phyloP scores from a whole-genome alignment of 139 green algal species.

The Picochlorum sp. region DNA sequence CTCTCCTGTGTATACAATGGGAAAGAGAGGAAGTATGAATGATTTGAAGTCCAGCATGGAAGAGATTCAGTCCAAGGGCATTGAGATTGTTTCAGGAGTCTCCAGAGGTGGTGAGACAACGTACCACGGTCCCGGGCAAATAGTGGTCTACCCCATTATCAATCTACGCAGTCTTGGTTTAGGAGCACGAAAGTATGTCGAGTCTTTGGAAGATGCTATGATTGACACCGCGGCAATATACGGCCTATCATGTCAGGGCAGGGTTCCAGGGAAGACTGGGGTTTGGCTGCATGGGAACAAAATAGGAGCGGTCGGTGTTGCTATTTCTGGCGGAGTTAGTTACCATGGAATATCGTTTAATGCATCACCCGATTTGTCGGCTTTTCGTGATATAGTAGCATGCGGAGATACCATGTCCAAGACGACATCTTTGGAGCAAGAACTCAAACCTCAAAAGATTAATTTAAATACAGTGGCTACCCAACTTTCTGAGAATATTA shows the following conservation, averaged over 20 bases:
- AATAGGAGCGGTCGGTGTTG: slow-evolving; percentile 83
- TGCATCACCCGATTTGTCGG: slow-evolving; percentile 55
- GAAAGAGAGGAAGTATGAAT: slow-evolving; percentile 56
- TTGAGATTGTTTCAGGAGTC: slow-evolving; percentile 7
- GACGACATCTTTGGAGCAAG: slow-evolving; percentile 32
- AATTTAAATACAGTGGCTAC: not conserved
- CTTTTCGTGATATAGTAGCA: slow-evolving; percentile 70
- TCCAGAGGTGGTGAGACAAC: slow-evolving; percentile 77
- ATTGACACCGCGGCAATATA: slow-evolving; percentile 43
- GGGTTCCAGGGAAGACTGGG: slow-evolving; percentile 53
- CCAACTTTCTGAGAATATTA: not conserved
- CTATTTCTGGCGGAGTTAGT: slow-evolving; percentile 72
- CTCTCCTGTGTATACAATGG: slow-evolving; percentile 67
- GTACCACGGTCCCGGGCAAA: slow-evolving; percentile 84
- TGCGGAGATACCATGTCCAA: slow-evolving; percentile 51
- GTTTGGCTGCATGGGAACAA: slow-evolving; percentile 86
- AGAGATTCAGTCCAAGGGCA: not conserved
- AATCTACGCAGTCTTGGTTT: slow-evolving; percentile 50
- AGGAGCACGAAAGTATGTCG: slow-evolving; percentile 77
- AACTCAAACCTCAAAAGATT: not conserved
- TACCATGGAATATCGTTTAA: slow-evolving; percentile 91
- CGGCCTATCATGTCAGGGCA: slow-evolving; percentile 41
- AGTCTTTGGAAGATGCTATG: slow-evolving; percentile 81
- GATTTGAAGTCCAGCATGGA: slow-evolving; percentile 42
- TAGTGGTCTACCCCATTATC: slow-evolving; percentile 87